These are phyloP conservation scores for Solanum pinnatisectum DNA, from an alignment of 257 asterid species.

Conservation along the genomic window DNA sequence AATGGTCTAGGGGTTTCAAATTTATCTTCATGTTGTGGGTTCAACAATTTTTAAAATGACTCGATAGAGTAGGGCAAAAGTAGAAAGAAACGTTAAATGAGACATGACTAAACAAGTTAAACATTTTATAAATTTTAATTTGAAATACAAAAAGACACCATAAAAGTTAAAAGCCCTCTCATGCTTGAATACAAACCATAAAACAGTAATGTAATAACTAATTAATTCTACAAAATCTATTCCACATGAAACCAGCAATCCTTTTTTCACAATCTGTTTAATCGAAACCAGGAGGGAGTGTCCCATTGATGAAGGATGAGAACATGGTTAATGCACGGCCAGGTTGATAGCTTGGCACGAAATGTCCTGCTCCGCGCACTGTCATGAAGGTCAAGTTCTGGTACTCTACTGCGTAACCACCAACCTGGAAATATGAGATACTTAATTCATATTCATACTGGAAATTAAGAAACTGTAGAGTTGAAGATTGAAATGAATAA, in stretches of 20 bases:
- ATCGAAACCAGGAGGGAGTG: conserved; percentile 26
- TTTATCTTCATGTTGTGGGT: not conserved
- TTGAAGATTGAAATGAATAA: not conserved
- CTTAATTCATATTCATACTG: not conserved
- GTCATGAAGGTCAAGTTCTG: conserved; percentile 43
- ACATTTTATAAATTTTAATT: not conserved
- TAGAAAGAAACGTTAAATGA: not conserved
- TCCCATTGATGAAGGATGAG: conserved; percentile 33
- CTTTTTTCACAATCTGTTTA: not conserved
- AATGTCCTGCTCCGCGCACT: conserved; percentile 53
- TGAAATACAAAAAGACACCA: not conserved
- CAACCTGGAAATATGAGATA: conserved; percentile 24
- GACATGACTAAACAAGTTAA: too few relatives aligned
- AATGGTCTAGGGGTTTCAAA: too few relatives aligned
- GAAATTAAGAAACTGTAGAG: not conserved
- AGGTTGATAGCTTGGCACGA: conserved; percentile 61
- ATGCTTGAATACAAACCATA: not conserved
- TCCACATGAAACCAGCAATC: not conserved
- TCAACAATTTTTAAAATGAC: not conserved
- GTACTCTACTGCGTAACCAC: conserved; percentile 54
- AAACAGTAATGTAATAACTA: not conserved
- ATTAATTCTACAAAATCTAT: not conserved
- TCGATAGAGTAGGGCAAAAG: too few relatives aligned
- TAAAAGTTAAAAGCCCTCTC: not conserved
- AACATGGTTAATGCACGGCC: conserved; percentile 39